Evolutionary conservation across 192 early-diverging fungal genomes (phyloP).

Genomic region (Backusella tarrabulga): DNA sequence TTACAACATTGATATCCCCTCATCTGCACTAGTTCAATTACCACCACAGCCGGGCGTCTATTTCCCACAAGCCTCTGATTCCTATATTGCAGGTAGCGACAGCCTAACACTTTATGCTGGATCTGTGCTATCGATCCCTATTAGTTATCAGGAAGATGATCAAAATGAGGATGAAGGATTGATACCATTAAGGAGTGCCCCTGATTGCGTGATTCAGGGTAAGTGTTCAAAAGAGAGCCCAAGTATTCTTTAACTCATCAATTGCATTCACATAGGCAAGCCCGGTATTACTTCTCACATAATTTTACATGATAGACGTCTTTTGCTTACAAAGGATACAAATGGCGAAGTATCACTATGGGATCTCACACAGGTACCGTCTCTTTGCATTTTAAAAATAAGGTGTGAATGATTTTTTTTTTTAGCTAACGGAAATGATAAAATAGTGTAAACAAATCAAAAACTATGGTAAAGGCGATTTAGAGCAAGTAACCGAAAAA

Average conservation of each 20-base stretch:
- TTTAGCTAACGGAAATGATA: not conserved
- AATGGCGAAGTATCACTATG: slow-evolving; percentile 79
- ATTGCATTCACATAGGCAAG: slow-evolving; percentile 18
- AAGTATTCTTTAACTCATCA: not conserved
- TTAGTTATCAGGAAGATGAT: slow-evolving; percentile 34
- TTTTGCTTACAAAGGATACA: slow-evolving; percentile 83
- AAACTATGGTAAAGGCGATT: slow-evolving; percentile 49
- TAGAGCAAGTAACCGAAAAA: slow-evolving; percentile 54
- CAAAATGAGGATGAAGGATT: slow-evolving; percentile 20
- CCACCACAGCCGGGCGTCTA: slow-evolving; percentile 30
- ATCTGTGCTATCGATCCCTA: slow-evolving; percentile 37
- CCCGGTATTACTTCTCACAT: slow-evolving; percentile 63
- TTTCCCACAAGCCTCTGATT: slow-evolving; percentile 45
- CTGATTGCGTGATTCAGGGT: slow-evolving; percentile 43
- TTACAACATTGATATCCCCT: not conserved
- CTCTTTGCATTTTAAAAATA: not conserved
- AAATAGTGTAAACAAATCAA: slow-evolving; percentile 54
- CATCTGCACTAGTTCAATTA: not conserved
- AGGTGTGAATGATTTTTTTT: not conserved
- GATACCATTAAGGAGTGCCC: slow-evolving; percentile 31
- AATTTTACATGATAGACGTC: slow-evolving; percentile 81
- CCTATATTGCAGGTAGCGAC: slow-evolving; percentile 26
- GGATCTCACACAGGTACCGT: slow-evolving; percentile 64
- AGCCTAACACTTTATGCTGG: slow-evolving; percentile 34
- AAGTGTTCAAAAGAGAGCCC: not conserved